Evolutionary conservation across 208 protist genomes (phyloP), one percentile per base, ranked within the genome.

Genomic region (Jaenimonas drosophilae): DNA sequence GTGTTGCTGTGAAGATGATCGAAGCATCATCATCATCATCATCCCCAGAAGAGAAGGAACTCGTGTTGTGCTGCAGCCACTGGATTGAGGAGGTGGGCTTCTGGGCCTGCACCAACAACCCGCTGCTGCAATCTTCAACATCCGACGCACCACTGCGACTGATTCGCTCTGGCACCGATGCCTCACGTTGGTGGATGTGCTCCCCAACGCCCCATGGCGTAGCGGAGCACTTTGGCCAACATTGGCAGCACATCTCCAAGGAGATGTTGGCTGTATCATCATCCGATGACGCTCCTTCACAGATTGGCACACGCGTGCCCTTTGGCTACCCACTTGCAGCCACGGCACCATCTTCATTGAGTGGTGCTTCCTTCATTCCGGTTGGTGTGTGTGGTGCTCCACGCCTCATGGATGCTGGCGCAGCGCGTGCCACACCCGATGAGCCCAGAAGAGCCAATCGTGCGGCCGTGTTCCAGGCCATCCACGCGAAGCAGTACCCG

Each of bases 1-100:
- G 25, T 14, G 37, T 17, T 5, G 39, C 43, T n/a, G 50, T 59
- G 29, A 11, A 23, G 0, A 11, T 34, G 0, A 14, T n/a, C 7
- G 30, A 34, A 14, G 30, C 7, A 34, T 7, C 30, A 34, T 17
- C 21, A 23, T 3, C 7, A 19, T 28, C 54, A 2, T 2, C 30
- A 37, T 0, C n/a, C 17, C 20, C 11, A 28, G 46, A 2, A 0
- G 39, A 41, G 40, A 24, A 46, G 16, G 21, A 6, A 11, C 27
- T 90, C n/a, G 63, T 70, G n/a, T 50, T 91, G 21, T 64, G 42
- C 44, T 27, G 74, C 2, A 36, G 61, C 7, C 76, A 87, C 52
- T 91, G 81, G 77, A 61, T 87, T 21, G 81, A 91, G 42, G 64
- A 84, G 46, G 76, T 87, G 1, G 81, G 70, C 4, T 87, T 87